Evolutionary conservation across 73 alveolate genomes (phyloP).

Genomic region (Stentor coeruleus): DNA sequence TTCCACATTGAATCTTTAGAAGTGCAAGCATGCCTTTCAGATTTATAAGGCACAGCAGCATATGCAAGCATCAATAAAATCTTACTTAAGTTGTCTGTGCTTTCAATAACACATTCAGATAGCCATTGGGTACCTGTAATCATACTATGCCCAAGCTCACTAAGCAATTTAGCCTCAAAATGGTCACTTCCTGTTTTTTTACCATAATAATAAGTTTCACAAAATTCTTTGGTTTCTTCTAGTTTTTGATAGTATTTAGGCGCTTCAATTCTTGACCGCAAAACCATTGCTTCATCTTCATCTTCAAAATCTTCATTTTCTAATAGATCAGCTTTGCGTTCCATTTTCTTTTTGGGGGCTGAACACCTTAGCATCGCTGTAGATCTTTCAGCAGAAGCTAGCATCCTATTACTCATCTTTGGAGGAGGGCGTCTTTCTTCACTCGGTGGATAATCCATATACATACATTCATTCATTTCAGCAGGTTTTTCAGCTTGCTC

Average conservation of each 20-base stretch:
- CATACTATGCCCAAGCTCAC: not conserved
- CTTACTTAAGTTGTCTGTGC: conserved; percentile 42
- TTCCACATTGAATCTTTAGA: conserved; percentile 58
- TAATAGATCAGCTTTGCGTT: too few species aligned
- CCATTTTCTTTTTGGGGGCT: too few species aligned
- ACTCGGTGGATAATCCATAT: too few species aligned
- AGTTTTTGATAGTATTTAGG: conserved; percentile 50
- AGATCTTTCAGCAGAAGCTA: too few species aligned
- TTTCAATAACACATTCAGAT: not conserved
- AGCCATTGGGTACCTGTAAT: not conserved
- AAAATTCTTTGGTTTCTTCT: conserved; percentile 76
- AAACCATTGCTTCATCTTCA: too few species aligned
- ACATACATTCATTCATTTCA: too few species aligned
- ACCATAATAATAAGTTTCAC: conserved; percentile 79
- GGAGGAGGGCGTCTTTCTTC: too few species aligned
- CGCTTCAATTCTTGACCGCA: too few species aligned
- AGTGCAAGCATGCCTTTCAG: conserved; percentile 59
- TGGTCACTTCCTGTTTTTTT: not conserved
- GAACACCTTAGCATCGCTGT: too few species aligned
- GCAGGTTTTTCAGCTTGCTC: not conserved
- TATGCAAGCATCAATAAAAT: conserved; percentile 61
- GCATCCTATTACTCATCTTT: too few species aligned
- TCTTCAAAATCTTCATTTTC: too few species aligned
- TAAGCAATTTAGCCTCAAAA: not conserved
- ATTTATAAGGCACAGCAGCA: conserved; percentile 73